These are phyloP conservation scores for Lojkania enalia DNA, from an alignment of 2,329 filamentous ascomycete species.

Conservation along the genomic window DNA sequence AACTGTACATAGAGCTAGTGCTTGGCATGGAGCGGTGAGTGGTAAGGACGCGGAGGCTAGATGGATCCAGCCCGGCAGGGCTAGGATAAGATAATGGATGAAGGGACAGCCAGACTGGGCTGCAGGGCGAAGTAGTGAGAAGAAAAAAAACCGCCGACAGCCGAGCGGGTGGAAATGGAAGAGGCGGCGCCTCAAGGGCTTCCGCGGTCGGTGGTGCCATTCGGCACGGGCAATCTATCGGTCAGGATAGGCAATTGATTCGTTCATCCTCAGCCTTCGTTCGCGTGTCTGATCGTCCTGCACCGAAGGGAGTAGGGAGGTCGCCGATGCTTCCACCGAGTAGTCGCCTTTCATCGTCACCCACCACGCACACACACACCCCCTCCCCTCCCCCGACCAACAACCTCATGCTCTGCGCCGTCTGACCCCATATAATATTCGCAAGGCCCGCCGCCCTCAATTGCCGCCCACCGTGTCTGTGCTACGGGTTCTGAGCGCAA, in stretches of 20 bases:
- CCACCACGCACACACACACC: not conserved
- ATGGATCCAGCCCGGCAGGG: too few species aligned
- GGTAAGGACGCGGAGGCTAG: too few species aligned
- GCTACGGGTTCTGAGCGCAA: conserved; percentile 3
- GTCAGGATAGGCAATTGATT: conserved; percentile 1
- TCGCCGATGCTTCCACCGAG: not conserved
- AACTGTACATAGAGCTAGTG: too few species aligned
- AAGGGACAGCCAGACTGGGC: too few species aligned
- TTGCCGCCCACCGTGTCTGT: conserved; percentile 18
- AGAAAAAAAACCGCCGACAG: not conserved
- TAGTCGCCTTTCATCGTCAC: conserved; percentile 1
- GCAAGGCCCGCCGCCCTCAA: not conserved
- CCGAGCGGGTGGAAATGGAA: not conserved
- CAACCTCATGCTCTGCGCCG: not conserved
- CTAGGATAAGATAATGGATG: not conserved
- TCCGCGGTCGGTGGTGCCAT: not conserved
- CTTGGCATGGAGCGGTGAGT: too few species aligned
- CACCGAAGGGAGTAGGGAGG: too few species aligned
- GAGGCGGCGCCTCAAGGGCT: not conserved
- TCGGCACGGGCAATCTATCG: not conserved
- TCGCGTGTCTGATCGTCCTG: not conserved
- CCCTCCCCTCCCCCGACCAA: not conserved
- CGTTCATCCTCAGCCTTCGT: conserved; percentile 1
- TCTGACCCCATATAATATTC: not conserved
- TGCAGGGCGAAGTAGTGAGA: too few species aligned